A percentile compares a stretch with the other conserved stretches of the same genome.
Conservation (phyloP, 257 asterid genomes). For the Jasminum sambac region DNA sequence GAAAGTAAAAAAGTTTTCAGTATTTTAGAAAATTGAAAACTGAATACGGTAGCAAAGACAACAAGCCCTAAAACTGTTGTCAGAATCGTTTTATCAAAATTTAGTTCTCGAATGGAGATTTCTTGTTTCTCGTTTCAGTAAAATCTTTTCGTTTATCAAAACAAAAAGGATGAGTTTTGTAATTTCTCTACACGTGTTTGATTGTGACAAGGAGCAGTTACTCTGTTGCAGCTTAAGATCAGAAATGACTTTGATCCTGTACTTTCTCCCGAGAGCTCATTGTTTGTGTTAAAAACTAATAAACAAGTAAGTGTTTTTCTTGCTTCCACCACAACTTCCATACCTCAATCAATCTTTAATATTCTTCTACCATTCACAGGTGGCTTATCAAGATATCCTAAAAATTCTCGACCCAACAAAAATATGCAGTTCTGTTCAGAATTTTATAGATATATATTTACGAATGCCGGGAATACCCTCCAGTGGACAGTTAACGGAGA, state of each 20-base stretch:
- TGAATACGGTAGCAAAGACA: too few species aligned
- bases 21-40: too few species aligned
- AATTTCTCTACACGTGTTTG: slow-evolving; percentile 10
- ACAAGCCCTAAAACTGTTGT: neutral
- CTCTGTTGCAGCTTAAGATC: slow-evolving; percentile 83
- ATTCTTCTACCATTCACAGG: slow-evolving; percentile 47
- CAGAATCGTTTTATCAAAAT: slow-evolving; percentile 8
- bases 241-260: slow-evolving; percentile 99
- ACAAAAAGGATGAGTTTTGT: neutral
- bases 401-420: slow-evolving; percentile 88
- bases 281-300: slow-evolving; percentile 91
- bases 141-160: slow-evolving; percentile 1
- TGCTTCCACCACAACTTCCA: slow-evolving; percentile 24
- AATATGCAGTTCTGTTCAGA: slow-evolving; percentile 94
- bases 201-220: slow-evolving; percentile 27
- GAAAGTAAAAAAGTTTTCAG: too few species aligned
- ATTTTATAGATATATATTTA: slow-evolving; percentile 81
- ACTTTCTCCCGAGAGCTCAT: slow-evolving; percentile 96
- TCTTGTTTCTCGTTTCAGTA: slow-evolving; percentile 6
- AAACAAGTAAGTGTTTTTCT: slow-evolving; percentile 58
- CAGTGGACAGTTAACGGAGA: slow-evolving; percentile 80
- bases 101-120: neutral
- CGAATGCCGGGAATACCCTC: slow-evolving; percentile 73
- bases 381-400: slow-evolving; percentile 85
- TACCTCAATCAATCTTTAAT: slow-evolving; percentile 23